Evolutionary conservation across 2,329 filamentous ascomycete genomes (phyloP).

Genomic region (Colletotrichum destructivum): DNA sequence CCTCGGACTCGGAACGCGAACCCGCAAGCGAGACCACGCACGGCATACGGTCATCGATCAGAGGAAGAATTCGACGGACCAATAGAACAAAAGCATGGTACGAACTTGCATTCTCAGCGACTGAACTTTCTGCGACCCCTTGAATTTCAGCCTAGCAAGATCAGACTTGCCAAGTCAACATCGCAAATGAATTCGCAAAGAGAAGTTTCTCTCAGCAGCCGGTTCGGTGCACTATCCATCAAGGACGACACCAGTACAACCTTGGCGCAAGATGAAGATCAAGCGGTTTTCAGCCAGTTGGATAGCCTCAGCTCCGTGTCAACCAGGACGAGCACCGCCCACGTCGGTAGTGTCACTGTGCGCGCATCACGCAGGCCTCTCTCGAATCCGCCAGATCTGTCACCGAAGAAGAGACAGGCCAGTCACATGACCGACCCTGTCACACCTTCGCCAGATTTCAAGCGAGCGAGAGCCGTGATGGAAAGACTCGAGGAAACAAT

Average conservation of each 20-base stretch:
- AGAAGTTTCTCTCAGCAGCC: constrained; percentile 61
- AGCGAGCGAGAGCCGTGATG: constrained; percentile 43
- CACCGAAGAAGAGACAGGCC: constrained; percentile 40
- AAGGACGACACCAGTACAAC: constrained; percentile 48
- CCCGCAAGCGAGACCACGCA: constrained; percentile 54
- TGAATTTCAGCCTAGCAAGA: constrained; percentile 45
- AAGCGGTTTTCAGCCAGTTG: constrained; percentile 60
- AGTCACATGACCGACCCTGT: constrained; percentile 36
- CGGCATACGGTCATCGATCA: constrained; percentile 59
- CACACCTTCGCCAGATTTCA: constrained; percentile 39
- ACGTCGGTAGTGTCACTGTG: constrained; percentile 44
- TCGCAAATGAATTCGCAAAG: constrained; percentile 52
- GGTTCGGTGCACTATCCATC: constrained; percentile 58
- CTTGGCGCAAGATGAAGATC: constrained; percentile 53
- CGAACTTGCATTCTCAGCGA: constrained; percentile 43
- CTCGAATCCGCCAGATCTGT: constrained; percentile 32
- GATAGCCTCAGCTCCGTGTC: constrained; percentile 44
- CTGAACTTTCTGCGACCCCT: constrained; percentile 27
- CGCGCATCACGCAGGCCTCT: not conserved
- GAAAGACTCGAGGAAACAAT: constrained; percentile 47
- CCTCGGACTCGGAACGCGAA: constrained; percentile 57
- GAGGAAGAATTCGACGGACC: constrained; percentile 56
- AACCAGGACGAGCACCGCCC: constrained; percentile 37
- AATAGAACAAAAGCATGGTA: constrained; percentile 54
- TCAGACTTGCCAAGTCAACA: constrained; percentile 47